Base-by-base conservation (phyloP, 2,329 filamentous ascomycete genomes). In the Fusarium camptoceras region DNA sequence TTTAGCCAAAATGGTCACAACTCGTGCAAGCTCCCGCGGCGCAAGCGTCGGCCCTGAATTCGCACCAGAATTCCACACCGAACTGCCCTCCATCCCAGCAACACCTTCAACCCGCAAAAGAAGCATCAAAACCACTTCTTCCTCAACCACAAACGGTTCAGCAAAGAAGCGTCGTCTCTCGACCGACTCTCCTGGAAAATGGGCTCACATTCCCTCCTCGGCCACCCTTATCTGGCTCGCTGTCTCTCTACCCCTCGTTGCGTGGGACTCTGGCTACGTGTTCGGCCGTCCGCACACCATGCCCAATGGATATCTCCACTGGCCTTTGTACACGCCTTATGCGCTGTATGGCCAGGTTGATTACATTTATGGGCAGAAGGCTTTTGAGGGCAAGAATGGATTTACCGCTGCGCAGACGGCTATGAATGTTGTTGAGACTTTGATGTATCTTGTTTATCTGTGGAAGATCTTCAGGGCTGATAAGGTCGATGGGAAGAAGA, bases 211-310 rank as follows among this genome's bases (percentile, higher is more conserved):
- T 8, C 86, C 87, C 8, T 79, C 83, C 10, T 64, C 74, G 3
- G 57, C 77, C 2, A 86, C 83, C 24, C 85, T 93, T 44, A 71
- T 89, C 68, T 97, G 94, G 94, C 85, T 97, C 27, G 80, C 85
- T 62, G 69, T 95, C 66, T 94, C 92, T 22, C 81, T 96, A 18
- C 93, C 92, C 2, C 86, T 97, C 64, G 93, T 97, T 50, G 76
- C 88, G 53, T 97, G 94, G 94, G 94, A 97, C 81, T 88, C 87
- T 30, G 83, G 84, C 61, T 97, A 97, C 82, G 89, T 97, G 41
- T 83, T 97, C 48, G 83, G 92, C 56, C 92, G 94, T 22, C 94
- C 94, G 30, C 88, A 91, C 79, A 92, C 89, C 60, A 96, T 97
- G 92, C 88, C 90, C 0, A 92, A 93, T 72, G 94, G 94, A 18